Conservation (phyloP, 805 yeast genomes). For the Starmerella ratchasimensis region DNA sequence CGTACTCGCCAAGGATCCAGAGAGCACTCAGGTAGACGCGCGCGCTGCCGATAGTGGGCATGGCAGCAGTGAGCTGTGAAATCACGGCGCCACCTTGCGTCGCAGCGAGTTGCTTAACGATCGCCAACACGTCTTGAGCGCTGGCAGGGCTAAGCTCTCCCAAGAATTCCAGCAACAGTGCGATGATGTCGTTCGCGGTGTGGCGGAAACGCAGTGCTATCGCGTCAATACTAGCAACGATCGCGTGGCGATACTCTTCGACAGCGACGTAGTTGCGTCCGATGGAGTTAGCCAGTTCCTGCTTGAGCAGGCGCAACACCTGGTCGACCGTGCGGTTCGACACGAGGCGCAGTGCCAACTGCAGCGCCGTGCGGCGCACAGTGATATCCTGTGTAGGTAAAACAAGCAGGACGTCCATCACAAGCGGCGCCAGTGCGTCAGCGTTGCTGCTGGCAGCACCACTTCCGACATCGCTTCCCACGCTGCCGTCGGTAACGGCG, state of each 20-base stretch:
- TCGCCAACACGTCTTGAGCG: slow-evolving; percentile 79
- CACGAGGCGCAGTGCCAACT: slow-evolving; percentile 66
- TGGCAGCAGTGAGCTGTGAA: slow-evolving; percentile 43
- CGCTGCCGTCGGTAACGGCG: no score
- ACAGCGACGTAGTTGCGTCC: slow-evolving; percentile 54
- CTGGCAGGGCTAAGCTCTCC: slow-evolving; percentile 69
- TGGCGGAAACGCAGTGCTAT: slow-evolving; percentile 81
- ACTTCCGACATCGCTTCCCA: no score
- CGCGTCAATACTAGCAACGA: slow-evolving; percentile 77
- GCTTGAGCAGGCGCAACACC: slow-evolving; percentile 79
- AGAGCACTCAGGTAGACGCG: slow-evolving; percentile 86
- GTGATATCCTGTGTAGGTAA: slow-evolving; percentile 80
- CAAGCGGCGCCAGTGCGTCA: slow-evolving; percentile 69
- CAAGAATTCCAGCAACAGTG: slow-evolving; percentile 70
- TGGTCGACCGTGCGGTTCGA: slow-evolving; percentile 86
- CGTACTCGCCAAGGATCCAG: slow-evolving; percentile 94
- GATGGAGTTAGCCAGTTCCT: slow-evolving; percentile 69
- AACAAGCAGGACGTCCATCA: slow-evolving; percentile 74
- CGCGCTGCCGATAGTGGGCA: slow-evolving; percentile 64
- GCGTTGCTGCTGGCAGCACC: no score
- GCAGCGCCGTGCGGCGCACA: slow-evolving; percentile 78
- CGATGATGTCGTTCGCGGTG: slow-evolving; percentile 84
- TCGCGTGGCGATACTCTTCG: slow-evolving; percentile 73
- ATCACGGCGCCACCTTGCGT: slow-evolving; percentile 55
- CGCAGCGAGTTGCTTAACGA: slow-evolving; percentile 86